Base-by-base conservation (phyloP, 352 stramenopile species). In the Pythium apleroticum region DNA sequence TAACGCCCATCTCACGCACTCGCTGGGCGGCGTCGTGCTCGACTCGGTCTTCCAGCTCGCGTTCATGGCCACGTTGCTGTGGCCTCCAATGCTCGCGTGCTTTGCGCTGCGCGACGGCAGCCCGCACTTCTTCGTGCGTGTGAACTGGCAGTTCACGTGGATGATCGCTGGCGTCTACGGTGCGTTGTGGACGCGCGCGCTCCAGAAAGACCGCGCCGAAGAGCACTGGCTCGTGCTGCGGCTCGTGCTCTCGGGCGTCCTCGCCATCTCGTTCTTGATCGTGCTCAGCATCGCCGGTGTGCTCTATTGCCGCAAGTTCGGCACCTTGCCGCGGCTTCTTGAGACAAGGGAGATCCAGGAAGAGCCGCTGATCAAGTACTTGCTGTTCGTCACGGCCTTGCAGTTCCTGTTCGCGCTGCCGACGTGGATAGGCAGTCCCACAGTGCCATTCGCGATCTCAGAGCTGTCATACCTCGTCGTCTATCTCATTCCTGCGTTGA, bases 321-420 rank as follows among this genome's bases (percentile, higher is more conserved):
- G 45, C 1, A 39, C 48, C 24, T 39, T 55, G 4, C 45, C 46
- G 3, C 22, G 22, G 10, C 10, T 53, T 1, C 27, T 30, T 0
- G 37, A 25, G 31, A 41, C 57, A 39, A 33, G 46, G 19, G 52
- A 35, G 12, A 56, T 67, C 52, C 37, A 64, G 1, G 75, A 88
- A 28, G 68, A 84, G 25, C 74, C 77, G 24, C 70, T 90, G 20
- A 70, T 87, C 65, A 68, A 69, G 43, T 86, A 87, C 57, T 71
- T 87, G 31, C 12, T 85, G 15, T 54, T 82, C 3, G 74, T 84
- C 50, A 71, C 78, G 30, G 19, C 65, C 15, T 59, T 90, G 24
- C 69, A 88, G 60, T 43, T 88, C 7, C 81, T 77, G 4, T 80
- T 81, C 50, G 78, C 84, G 43, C 8, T 89, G 12, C 73, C 69